Conservation (phyloP, 1,139 yeast genomes). For the Insectozyma bohioensis region DNA sequence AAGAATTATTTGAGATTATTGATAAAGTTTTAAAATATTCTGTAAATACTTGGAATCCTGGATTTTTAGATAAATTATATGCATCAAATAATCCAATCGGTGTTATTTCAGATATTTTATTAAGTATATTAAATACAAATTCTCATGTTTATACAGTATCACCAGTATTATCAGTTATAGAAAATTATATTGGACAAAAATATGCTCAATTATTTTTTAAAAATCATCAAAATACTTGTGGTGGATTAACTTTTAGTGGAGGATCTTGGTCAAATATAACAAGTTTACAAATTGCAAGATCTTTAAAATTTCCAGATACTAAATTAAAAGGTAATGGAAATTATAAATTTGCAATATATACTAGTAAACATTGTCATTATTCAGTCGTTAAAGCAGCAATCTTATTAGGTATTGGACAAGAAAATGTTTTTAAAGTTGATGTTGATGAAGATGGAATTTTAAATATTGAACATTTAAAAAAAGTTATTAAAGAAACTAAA, state of each 20-base stretch:
- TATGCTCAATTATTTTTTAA: constrained; percentile 67
- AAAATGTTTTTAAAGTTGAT: constrained; percentile 61
- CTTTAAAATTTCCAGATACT: constrained; percentile 67
- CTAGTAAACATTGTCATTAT: constrained; percentile 76
- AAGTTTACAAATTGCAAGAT: constrained; percentile 74
- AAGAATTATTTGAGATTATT: constrained; percentile 44
- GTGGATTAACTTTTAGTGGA: constrained; percentile 85
- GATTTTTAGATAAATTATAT: constrained; percentile 80
- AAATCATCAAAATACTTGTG: constrained; percentile 44
- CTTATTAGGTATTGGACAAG: constrained; percentile 68
- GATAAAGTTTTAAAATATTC: constrained; percentile 65
- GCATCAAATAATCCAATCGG: constrained; percentile 88
- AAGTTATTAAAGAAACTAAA: constrained; percentile 43
- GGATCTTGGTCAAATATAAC: constrained; percentile 88
- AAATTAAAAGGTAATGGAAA: constrained; percentile 57
- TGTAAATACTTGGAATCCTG: constrained; percentile 85
- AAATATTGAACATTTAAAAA: constrained; percentile 49
- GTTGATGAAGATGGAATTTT: constrained; percentile 60
- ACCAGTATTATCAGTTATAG: constrained; percentile 77
- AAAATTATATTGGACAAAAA: constrained; percentile 63
- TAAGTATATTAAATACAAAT: constrained; percentile 76
- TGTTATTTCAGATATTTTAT: constrained; percentile 66
- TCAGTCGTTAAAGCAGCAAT: constrained; percentile 84
- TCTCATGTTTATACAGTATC: constrained; percentile 86
- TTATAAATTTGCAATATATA: constrained; percentile 64